These are phyloP conservation scores for Gossypium thurberi DNA, from an alignment of 345 rosid genomes.

Conservation along the genomic window DNA sequence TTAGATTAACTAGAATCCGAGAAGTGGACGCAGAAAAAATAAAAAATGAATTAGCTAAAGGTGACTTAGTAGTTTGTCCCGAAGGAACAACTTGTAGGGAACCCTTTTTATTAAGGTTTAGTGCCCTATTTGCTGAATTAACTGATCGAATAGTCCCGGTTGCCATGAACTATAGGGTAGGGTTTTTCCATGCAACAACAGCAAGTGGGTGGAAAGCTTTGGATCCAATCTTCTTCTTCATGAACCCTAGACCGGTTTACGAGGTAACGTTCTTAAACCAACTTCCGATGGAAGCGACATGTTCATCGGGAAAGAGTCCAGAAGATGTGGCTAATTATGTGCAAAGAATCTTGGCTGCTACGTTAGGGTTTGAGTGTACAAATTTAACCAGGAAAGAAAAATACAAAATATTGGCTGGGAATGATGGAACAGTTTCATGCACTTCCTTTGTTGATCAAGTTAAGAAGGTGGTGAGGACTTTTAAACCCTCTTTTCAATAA, in stretches of 20 bases:
- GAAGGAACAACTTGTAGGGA: constrained; percentile 96
- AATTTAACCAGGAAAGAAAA: constrained; percentile 85
- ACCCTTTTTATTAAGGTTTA: constrained; percentile 73
- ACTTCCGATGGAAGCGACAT: constrained; percentile 69
- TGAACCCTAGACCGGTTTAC: constrained; percentile 88
- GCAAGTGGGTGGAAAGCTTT: constrained; percentile 87
- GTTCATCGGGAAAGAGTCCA: constrained; percentile 81
- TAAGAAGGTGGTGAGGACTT: constrained; percentile 48
- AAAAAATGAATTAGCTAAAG: constrained; percentile 43
- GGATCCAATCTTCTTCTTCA: constrained; percentile 86
- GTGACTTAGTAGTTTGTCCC: constrained; percentile 80
- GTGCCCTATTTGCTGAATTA: constrained; percentile 79
- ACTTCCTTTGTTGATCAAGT: constrained; percentile 42
- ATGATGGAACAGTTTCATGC: constrained; percentile 70
- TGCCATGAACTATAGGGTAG: constrained; percentile 78
- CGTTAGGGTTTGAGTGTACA: constrained; percentile 90
- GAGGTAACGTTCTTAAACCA: constrained; percentile 83
- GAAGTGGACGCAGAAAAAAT: constrained; percentile 60
- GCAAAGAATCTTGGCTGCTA: constrained; percentile 75
- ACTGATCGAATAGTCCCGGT: constrained; percentile 85
- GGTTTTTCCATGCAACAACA: constrained; percentile 90
- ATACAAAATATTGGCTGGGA: constrained; percentile 72
- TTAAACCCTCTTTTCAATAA: constrained; percentile 48
- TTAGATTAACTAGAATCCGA: constrained; percentile 64
- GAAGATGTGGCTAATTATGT: constrained; percentile 90